A percentile compares a stretch with the other conserved stretches of the same genome.
phyloP scores from a whole-genome alignment of 139 green algal species.

The Pseudopediastrum boryanum region DNA sequence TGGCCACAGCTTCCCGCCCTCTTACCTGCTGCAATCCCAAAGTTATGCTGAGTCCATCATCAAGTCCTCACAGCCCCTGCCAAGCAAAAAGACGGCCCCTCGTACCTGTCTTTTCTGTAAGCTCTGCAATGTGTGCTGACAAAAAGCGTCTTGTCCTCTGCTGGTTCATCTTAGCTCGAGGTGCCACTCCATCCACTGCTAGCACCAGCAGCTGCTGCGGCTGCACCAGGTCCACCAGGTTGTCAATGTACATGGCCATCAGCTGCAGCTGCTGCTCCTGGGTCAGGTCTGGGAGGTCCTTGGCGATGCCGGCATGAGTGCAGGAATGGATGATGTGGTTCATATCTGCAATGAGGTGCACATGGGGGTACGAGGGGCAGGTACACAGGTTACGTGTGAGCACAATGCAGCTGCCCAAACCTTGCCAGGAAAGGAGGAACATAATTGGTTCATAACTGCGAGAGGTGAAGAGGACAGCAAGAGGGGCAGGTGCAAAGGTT shows the following conservation, averaged over 20 bases:
- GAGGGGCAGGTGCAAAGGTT: neutral
- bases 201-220: conserved; percentile 58
- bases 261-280: conserved; percentile 66
- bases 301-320: conserved; percentile 69
- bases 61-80: neutral
- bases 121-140: conserved; percentile 70
- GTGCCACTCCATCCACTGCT: conserved; percentile 81
- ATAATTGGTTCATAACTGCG: neutral
- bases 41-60: too few species aligned
- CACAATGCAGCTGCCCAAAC: neutral
- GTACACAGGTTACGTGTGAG: neutral
- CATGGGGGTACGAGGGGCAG: neutral
- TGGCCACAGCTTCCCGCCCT: too few species aligned
- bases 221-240: conserved; percentile 72
- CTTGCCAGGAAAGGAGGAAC: neutral
- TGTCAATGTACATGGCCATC: conserved; percentile 84
- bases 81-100: neutral
- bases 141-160: conserved; percentile 87
- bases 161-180: conserved; percentile 92
- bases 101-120: conserved; percentile 67
- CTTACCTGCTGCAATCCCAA: too few species aligned
- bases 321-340: conserved; percentile 94
- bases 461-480: neutral
- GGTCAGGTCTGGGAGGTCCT: conserved; percentile 40
- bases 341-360: conserved; percentile 54